Percentiles rank a stretch among this genome's conserved stretches.
These are phyloP conservation scores for Albifimbria verrucaria DNA, from an alignment of 2,329 filamentous ascomycete species.

Conservation along the genomic window DNA sequence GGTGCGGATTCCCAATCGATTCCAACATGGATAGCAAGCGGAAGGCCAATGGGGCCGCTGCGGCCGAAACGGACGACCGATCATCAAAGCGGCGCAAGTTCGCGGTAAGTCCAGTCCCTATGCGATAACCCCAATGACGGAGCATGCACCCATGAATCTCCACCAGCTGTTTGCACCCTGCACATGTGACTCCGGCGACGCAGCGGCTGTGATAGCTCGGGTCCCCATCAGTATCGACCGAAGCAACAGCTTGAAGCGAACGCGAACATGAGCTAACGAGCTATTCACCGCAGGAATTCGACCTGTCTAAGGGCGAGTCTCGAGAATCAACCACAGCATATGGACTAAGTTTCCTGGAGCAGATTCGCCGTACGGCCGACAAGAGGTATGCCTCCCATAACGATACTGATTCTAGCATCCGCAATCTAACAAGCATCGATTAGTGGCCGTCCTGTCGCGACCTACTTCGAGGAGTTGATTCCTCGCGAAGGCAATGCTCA, in stretches of 20 bases:
- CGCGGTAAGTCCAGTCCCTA: constrained; percentile 44
- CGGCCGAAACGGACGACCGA: constrained; percentile 48
- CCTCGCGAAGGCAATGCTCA: constrained; percentile 61
- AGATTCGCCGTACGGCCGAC: constrained; percentile 72
- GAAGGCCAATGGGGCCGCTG: constrained; percentile 46
- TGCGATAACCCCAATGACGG: too few relatives aligned
- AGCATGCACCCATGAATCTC: too few relatives aligned
- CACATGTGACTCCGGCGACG: neutral
- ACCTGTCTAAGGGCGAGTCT: constrained; percentile 57
- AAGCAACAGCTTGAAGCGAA: too few relatives aligned
- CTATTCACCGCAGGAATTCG: constrained; percentile 32
- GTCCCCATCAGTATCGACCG: too few relatives aligned
- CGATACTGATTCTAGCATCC: neutral
- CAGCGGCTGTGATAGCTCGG: too few relatives aligned
- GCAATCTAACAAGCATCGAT: neutral
- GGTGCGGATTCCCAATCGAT: neutral
- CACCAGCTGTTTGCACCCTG: neutral
- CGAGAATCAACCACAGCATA: constrained; percentile 66
- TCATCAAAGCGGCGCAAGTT: constrained; percentile 53
- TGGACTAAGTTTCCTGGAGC: constrained; percentile 71
- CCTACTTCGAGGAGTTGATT: constrained; percentile 71
- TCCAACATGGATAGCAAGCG: constrained; percentile 53
- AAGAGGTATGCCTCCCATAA: constrained; percentile 62
- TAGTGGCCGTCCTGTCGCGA: constrained; percentile 71
- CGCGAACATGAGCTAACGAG: too few relatives aligned